These are phyloP conservation scores for Senecio squalidus DNA, from an alignment of 140 eudicot species.

Conservation along the genomic window DNA sequence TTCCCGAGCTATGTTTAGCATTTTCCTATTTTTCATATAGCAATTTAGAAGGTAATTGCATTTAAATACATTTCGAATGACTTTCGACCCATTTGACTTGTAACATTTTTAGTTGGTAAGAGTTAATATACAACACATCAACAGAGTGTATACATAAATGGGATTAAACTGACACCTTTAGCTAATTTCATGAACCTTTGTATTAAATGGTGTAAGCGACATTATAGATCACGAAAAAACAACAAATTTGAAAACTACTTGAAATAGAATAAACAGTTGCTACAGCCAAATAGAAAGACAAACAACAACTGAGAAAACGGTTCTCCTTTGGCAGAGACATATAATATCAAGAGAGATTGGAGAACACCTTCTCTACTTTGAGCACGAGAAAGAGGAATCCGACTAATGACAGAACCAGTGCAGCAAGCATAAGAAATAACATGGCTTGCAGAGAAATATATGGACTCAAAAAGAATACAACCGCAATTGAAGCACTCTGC, in stretches of 20 bases:
- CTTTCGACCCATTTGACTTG: no score
- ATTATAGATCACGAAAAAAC: background rate
- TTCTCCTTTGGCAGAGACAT: background rate
- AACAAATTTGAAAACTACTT: background rate
- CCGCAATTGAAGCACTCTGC: conserved; percentile 91
- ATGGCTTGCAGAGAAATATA: conserved; percentile 62
- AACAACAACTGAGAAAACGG: conserved; percentile 13
- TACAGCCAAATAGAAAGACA: conserved; percentile 20
- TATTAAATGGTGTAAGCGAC: background rate
- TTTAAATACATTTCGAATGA: no score
- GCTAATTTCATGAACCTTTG: background rate
- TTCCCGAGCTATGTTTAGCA: no score
- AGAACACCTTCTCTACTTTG: conserved; percentile 64
- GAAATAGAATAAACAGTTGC: conserved; percentile 17
- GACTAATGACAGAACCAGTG: conserved; percentile 48
- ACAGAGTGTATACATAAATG: background rate
- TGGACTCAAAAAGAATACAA: conserved; percentile 76
- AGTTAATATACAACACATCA: background rate
- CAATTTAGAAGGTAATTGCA: no score
- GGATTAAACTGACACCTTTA: background rate
- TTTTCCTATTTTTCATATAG: no score
- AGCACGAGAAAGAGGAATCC: conserved; percentile 62
- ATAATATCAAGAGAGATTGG: conserved; percentile 2
- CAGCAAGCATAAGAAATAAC: conserved; percentile 60
- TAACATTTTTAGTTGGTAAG: background rate